These are phyloP conservation scores for Linderina pennispora DNA, from an alignment of 192 early-diverging fungal species.

Conservation along the genomic window DNA sequence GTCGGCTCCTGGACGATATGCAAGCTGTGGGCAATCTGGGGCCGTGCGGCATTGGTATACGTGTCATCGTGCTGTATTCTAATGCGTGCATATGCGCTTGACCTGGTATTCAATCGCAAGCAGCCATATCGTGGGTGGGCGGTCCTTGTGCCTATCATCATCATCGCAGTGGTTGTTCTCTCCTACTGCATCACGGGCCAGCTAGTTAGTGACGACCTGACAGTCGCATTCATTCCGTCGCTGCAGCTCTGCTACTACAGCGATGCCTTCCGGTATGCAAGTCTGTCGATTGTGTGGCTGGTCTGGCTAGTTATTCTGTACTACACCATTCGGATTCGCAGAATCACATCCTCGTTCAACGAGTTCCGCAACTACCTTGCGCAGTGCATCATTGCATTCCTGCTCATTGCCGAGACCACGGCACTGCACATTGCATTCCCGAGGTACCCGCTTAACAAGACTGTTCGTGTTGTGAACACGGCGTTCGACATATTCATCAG, in stretches of 20 bases:
- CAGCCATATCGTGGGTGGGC: constrained; percentile 22
- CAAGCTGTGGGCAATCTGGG: constrained; percentile 26
- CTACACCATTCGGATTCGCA: constrained; percentile 5
- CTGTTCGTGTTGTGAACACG: constrained; percentile 10
- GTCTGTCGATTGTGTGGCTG: constrained; percentile 5
- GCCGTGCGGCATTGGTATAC: constrained; percentile 15
- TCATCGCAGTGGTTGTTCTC: constrained; percentile 2
- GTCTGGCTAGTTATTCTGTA: constrained; percentile 16
- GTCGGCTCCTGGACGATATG: constrained; percentile 12
- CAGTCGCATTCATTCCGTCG: constrained; percentile 5
- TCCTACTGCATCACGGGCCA: constrained; percentile 20
- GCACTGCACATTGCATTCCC: constrained; percentile 16
- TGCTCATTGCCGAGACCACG: constrained; percentile 20
- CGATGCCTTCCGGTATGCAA: constrained; percentile 16
- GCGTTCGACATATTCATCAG: constrained; percentile 4
- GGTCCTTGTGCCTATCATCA: constrained; percentile 3
- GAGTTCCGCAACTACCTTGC: constrained; percentile 5
- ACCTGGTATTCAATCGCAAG: constrained; percentile 23
- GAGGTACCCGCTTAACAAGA: constrained; percentile 10
- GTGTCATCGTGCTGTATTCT: constrained; percentile 9
- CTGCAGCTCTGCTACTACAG: constrained; percentile 13
- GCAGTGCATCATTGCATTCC: constrained; percentile 8
- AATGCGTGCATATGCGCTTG: constrained; percentile 15
- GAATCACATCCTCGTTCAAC: constrained; percentile 15
- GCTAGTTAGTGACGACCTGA: constrained; percentile 5